A percentile compares a stretch with the other conserved stretches of the same genome.
Evolutionary conservation across 768 basidiomycete species (phyloP).

Genomic region (Naganishia friedmannii): DNA sequence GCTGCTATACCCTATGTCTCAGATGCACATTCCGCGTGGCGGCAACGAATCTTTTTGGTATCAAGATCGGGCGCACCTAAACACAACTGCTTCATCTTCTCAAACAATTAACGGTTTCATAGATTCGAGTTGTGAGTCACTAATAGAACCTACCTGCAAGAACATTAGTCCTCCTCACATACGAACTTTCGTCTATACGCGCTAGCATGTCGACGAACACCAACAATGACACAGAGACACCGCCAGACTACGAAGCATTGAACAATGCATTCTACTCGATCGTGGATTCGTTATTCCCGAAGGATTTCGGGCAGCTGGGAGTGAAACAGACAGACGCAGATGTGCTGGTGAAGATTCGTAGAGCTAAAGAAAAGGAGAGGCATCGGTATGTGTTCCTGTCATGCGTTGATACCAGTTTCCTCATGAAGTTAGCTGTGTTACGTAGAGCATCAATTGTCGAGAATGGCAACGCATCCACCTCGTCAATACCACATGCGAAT

Average conservation of each 20-base stretch:
- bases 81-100: not conserved
- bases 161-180: not conserved
- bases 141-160: not conserved
- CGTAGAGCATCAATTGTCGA: slow-evolving; percentile 9
- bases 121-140: not conserved
- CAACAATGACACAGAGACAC: not conserved
- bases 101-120: not conserved
- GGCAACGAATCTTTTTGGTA: not conserved
- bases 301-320: slow-evolving; percentile 9
- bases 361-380: slow-evolving; percentile 22
- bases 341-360: slow-evolving; percentile 13
- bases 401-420: too few relatives aligned
- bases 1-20: slow-evolving; percentile 52
- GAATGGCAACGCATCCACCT: not conserved
- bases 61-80: not conserved
- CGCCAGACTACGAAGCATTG: slow-evolving; percentile 16
- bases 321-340: slow-evolving; percentile 19
- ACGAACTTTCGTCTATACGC: slow-evolving; percentile 57
- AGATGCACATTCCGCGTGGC: not conserved
- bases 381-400: not conserved
- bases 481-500: slow-evolving; percentile 13
- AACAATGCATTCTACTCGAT: slow-evolving; percentile 21
- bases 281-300: slow-evolving; percentile 10
- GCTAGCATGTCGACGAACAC: slow-evolving; percentile 56
- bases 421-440: not conserved